Conservation (phyloP, 441 rosid species). For the Pelargonium myrrhifolium region DNA sequence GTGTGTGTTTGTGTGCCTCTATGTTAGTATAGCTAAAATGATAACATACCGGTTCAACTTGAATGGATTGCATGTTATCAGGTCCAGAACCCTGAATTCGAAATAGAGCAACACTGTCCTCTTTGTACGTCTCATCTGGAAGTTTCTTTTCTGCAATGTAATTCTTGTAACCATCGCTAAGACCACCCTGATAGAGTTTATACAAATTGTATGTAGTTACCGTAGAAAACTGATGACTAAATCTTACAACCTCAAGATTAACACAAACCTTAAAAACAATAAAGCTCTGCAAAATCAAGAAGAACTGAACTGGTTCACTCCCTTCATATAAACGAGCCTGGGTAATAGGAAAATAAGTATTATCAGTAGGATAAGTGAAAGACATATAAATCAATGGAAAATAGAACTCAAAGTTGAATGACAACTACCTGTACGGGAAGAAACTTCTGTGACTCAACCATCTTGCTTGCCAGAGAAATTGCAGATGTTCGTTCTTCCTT, state of each 20-base stretch:
- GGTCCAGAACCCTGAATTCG: constrained; percentile 97
- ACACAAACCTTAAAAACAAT: constrained; percentile 72
- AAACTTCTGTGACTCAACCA: constrained; percentile 89
- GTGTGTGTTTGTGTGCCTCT: neutral
- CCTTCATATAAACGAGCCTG: constrained; percentile 89
- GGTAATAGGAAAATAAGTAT: constrained; percentile 14
- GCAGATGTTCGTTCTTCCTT: constrained; percentile 85
- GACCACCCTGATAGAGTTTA: constrained; percentile 63
- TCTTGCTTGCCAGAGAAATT: constrained; percentile 62
- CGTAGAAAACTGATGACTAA: constrained; percentile 10
- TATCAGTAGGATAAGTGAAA: constrained; percentile 14
- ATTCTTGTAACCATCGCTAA: constrained; percentile 72
- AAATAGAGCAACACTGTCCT: constrained; percentile 69
- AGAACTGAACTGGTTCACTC: constrained; percentile 86
- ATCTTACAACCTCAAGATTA: constrained; percentile 1
- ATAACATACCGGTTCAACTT: constrained; percentile 80
- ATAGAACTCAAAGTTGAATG: constrained; percentile 14
- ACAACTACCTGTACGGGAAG: constrained; percentile 64
- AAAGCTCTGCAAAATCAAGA: constrained; percentile 85
- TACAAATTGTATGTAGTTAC: constrained; percentile 17
- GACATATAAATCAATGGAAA: neutral
- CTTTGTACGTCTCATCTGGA: constrained; percentile 66
- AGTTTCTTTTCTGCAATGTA: constrained; percentile 61
- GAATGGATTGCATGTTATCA: constrained; percentile 96
- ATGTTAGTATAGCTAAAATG: constrained; percentile 1